Percentiles rank a stretch among this genome's conserved stretches.
phyloP scores from a whole-genome alignment of 768 basidiomycete species.

The Podaxis carcinomalis region DNA sequence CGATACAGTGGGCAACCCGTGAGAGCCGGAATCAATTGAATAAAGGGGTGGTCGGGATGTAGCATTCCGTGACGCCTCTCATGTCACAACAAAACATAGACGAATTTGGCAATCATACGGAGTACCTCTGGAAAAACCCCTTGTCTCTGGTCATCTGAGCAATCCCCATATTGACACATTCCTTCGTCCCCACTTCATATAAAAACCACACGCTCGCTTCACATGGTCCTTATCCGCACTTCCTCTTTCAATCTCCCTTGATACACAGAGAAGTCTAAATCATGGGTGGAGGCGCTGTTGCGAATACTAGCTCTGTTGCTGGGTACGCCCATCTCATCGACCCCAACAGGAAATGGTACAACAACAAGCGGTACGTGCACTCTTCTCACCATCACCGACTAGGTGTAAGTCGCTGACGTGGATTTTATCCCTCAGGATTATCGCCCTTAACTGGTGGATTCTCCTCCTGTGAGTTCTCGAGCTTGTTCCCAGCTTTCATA shows the following conservation, averaged over 20 bases:
- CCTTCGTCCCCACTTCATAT: conserved; percentile 20
- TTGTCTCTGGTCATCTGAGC: conserved; percentile 28
- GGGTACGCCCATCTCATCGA: conserved; percentile 55
- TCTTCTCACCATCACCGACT: background rate
- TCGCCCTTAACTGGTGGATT: conserved; percentile 67
- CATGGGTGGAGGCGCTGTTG: conserved; percentile 56
- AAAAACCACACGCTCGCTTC: conserved; percentile 24
- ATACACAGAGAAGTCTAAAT: conserved; percentile 20
- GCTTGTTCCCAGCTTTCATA: background rate
- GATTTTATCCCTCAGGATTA: conserved; percentile 35
- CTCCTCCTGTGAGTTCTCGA: conserved; percentile 47
- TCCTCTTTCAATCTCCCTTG: conserved; percentile 20
- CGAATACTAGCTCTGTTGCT: conserved; percentile 24
- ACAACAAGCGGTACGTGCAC: conserved; percentile 58
- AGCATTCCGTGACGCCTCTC: background rate
- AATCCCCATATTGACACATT: conserved; percentile 18
- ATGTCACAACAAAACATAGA: background rate
- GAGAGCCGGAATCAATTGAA: conserved; percentile 3
- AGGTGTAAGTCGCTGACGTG: background rate
- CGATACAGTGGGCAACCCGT: conserved; percentile 8
- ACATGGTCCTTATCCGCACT: conserved; percentile 26
- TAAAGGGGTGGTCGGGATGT: background rate
- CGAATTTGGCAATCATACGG: conserved; percentile 16
- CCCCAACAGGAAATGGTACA: conserved; percentile 70
- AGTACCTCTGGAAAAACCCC: conserved; percentile 41